These are phyloP conservation scores for Amylostereum areolatum DNA, from an alignment of 1,284 basidiomycete genomes.

Conservation along the genomic window DNA sequence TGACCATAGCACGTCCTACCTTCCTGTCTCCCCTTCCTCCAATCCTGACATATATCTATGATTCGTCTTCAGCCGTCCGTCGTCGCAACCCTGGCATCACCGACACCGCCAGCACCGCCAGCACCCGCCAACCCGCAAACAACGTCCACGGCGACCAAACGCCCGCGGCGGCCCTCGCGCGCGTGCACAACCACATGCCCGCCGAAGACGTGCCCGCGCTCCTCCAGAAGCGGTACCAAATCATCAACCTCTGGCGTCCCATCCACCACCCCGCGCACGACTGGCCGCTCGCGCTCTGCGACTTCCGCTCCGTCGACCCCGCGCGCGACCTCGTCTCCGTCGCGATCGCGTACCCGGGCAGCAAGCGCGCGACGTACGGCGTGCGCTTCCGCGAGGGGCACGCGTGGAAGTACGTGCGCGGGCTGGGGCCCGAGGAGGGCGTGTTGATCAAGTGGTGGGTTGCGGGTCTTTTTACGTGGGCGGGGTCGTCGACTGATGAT, in stretches of 20 bases:
- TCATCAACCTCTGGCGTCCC: constrained; percentile 71
- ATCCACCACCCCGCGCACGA: constrained; percentile 49
- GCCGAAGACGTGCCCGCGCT: constrained; percentile 37
- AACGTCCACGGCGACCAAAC: constrained; percentile 52
- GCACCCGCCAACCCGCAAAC: constrained; percentile 43
- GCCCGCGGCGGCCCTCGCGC: constrained; percentile 34
- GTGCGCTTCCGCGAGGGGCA: constrained; percentile 50
- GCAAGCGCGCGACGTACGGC: constrained; percentile 51
- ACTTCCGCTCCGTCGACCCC: constrained; percentile 46
- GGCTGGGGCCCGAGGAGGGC: constrained; percentile 56
- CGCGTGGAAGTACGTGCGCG: constrained; percentile 59
- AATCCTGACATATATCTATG: too few relatives aligned
- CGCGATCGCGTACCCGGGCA: constrained; percentile 45
- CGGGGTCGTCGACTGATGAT: too few relatives aligned
- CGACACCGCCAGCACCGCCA: constrained; percentile 29
- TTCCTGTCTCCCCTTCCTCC: neutral
- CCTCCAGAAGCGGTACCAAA: constrained; percentile 47
- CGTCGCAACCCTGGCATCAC: constrained; percentile 36
- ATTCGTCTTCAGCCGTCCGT: constrained; percentile 32
- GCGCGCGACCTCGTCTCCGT: constrained; percentile 42
- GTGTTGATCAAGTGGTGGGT: constrained; percentile 66
- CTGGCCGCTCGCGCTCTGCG: constrained; percentile 58
- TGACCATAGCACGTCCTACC: constrained; percentile 49
- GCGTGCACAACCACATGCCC: constrained; percentile 49
- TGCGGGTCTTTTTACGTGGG: too few relatives aligned